phyloP scores from a whole-genome alignment of 352 stramenopile species.

The Pythium guiyangense region DNA sequence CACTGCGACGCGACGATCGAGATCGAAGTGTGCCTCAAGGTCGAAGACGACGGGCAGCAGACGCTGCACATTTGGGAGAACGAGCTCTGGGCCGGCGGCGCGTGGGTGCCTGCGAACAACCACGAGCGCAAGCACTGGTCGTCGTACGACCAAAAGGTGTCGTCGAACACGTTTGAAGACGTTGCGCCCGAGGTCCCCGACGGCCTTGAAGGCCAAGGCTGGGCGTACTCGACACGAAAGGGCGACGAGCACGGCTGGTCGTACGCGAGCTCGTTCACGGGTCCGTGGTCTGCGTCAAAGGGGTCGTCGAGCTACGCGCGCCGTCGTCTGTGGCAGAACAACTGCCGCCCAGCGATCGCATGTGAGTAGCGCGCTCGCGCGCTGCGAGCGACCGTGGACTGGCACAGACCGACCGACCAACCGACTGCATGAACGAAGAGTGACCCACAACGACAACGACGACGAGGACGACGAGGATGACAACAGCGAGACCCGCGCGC shows the following conservation, averaged over 20 bases:
- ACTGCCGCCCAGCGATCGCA: slow-evolving; percentile 47
- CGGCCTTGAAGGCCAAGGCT: slow-evolving; percentile 45
- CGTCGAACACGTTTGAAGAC: slow-evolving; percentile 61
- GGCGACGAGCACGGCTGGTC: slow-evolving; percentile 68
- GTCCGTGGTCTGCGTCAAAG: slow-evolving; percentile 36
- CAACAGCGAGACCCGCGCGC: no score
- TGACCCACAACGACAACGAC: no score
- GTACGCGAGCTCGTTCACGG: slow-evolving; percentile 61
- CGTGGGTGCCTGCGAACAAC: slow-evolving; percentile 48
- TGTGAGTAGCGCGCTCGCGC: slow-evolving; percentile 27
- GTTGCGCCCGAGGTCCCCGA: slow-evolving; percentile 52
- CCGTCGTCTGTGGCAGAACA: slow-evolving; percentile 68
- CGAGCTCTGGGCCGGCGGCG: slow-evolving; percentile 39
- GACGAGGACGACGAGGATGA: no score
- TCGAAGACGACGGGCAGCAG: slow-evolving; percentile 51
- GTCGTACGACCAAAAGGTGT: slow-evolving; percentile 49
- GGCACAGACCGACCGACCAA: no score
- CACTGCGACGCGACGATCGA: slow-evolving; percentile 27
- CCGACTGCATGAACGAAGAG: no score
- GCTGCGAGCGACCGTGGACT: no score
- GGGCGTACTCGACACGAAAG: slow-evolving; percentile 61
- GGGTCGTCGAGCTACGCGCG: slow-evolving; percentile 34
- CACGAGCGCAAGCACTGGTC: slow-evolving; percentile 51
- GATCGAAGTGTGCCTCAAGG: slow-evolving; percentile 38
- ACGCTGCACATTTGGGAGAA: slow-evolving; percentile 68